A percentile compares a stretch with the other conserved stretches of the same genome.
Evolutionary conservation across 2,329 filamentous ascomycete genomes (phyloP).

Genomic region (Penicillium sp.): DNA sequence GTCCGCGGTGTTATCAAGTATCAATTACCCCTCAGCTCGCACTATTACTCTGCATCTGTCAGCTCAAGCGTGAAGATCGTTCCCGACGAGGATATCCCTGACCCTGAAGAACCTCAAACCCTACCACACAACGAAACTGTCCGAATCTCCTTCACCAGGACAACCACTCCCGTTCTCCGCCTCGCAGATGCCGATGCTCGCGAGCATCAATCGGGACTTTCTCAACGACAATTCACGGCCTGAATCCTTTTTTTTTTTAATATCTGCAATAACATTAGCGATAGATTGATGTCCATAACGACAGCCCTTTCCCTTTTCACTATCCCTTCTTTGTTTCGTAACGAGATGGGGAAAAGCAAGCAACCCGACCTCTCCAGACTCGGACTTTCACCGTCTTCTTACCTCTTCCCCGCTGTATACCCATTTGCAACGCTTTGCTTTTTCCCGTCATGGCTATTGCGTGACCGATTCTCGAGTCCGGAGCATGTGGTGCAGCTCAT

Average conservation of each 20-base stretch:
- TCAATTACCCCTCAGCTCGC: slow-evolving; percentile 58
- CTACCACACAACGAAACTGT: slow-evolving; percentile 31
- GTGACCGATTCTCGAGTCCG: background rate
- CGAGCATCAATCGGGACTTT: slow-evolving; percentile 9
- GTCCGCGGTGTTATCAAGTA: slow-evolving; percentile 90
- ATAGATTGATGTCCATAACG: slow-evolving; percentile 26
- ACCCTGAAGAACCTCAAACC: slow-evolving; percentile 15
- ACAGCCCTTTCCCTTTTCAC: slow-evolving; percentile 12
- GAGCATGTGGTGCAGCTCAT: background rate
- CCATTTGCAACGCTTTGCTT: slow-evolving; percentile 11
- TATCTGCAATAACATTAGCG: slow-evolving; percentile 15
- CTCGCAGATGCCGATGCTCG: slow-evolving; percentile 13
- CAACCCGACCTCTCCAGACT: background rate
- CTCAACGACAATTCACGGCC: slow-evolving; percentile 30
- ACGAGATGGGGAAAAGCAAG: slow-evolving; percentile 13
- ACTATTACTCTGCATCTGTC: slow-evolving; percentile 51
- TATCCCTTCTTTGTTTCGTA: slow-evolving; percentile 10
- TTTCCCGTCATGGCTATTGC: background rate
- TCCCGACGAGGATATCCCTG: slow-evolving; percentile 31
- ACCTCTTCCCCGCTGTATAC: slow-evolving; percentile 19
- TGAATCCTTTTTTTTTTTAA: slow-evolving; percentile 17
- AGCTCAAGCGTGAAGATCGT: slow-evolving; percentile 42
- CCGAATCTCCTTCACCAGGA: slow-evolving; percentile 17
- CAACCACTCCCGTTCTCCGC: slow-evolving; percentile 3
- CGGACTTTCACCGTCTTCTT: slow-evolving; percentile 4